These are phyloP conservation scores for Penicillium arizonense DNA, from an alignment of 495 filamentous ascomycete species.

Conservation along the genomic window DNA sequence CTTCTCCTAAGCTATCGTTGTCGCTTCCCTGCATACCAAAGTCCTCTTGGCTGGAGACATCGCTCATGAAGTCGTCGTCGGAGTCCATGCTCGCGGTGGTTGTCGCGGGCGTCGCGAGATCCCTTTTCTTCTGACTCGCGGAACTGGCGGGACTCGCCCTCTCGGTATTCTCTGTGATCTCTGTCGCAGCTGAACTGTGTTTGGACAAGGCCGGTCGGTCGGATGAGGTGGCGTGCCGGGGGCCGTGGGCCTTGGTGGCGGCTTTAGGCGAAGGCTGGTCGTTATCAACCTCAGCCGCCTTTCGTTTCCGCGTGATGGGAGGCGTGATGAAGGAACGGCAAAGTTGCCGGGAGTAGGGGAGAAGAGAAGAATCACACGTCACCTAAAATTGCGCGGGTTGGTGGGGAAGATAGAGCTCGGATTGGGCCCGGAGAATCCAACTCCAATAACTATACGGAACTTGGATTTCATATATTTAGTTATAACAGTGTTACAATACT, in stretches of 20 bases:
- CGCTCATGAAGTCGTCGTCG: constrained; percentile 93
- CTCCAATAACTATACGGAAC: too few species aligned
- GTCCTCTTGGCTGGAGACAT: constrained; percentile 74
- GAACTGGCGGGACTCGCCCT: constrained; percentile 6
- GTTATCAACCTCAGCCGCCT: constrained; percentile 71
- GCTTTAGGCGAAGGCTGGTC: constrained; percentile 24
- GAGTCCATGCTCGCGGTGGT: constrained; percentile 75
- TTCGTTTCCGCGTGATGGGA: constrained; percentile 79
- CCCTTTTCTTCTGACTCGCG: constrained; percentile 12
- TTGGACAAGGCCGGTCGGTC: constrained; percentile 10
- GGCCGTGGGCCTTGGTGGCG: constrained; percentile 35
- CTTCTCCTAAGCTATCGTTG: constrained; percentile 74
- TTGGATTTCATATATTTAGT: too few species aligned
- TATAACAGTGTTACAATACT: too few species aligned
- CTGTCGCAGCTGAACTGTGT: constrained; percentile 3
- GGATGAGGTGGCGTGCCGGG: constrained; percentile 24
- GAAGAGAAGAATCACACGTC: constrained; percentile 3
- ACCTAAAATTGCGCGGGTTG: not conserved
- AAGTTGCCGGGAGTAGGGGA: constrained; percentile 8
- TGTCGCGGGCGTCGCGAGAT: constrained; percentile 46
- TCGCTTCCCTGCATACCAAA: constrained; percentile 67
- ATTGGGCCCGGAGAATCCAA: too few species aligned
- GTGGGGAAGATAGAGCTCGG: too few species aligned
- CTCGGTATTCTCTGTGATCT: constrained; percentile 9
- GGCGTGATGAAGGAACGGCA: constrained; percentile 56